Evolutionary conservation across 2,329 filamentous ascomycete species (phyloP).

Genomic region (Laburnicola sp.): DNA sequence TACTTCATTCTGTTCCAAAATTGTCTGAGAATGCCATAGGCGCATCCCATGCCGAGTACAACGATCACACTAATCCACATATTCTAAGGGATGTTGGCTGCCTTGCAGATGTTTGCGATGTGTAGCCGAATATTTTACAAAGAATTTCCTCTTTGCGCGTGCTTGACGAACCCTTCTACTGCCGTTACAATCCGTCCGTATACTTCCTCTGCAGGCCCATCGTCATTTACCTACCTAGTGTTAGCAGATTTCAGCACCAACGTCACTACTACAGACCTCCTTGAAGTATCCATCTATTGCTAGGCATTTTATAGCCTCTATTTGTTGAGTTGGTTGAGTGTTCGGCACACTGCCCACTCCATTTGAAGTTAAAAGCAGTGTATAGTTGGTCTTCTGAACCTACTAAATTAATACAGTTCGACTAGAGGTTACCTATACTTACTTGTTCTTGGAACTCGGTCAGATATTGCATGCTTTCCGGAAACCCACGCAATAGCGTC

Average conservation of each 20-base stretch:
- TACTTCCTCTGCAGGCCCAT: constrained; percentile 1
- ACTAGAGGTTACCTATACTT: not conserved
- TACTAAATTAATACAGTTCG: not conserved
- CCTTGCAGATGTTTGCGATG: too few relatives aligned
- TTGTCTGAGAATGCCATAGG: too few relatives aligned
- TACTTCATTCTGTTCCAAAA: too few relatives aligned
- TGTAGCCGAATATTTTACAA: not conserved
- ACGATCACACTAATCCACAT: too few relatives aligned
- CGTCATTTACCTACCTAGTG: not conserved
- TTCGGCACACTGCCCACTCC: not conserved
- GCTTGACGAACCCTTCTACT: not conserved
- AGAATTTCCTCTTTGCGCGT: too few relatives aligned
- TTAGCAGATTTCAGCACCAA: not conserved
- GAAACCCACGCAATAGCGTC: not conserved
- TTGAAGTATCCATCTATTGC: not conserved
- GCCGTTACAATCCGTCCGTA: not conserved
- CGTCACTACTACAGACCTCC: not conserved
- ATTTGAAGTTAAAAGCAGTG: not conserved
- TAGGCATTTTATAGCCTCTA: not conserved
- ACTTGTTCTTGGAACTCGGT: constrained; percentile 1
- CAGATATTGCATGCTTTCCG: not conserved
- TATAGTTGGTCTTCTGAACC: constrained; percentile 3
- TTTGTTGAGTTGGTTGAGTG: not conserved
- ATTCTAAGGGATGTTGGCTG: too few relatives aligned
- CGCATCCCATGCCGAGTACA: too few relatives aligned